phyloP scores from a whole-genome alignment of 257 asterid species.

The Solanum sejunctum region DNA sequence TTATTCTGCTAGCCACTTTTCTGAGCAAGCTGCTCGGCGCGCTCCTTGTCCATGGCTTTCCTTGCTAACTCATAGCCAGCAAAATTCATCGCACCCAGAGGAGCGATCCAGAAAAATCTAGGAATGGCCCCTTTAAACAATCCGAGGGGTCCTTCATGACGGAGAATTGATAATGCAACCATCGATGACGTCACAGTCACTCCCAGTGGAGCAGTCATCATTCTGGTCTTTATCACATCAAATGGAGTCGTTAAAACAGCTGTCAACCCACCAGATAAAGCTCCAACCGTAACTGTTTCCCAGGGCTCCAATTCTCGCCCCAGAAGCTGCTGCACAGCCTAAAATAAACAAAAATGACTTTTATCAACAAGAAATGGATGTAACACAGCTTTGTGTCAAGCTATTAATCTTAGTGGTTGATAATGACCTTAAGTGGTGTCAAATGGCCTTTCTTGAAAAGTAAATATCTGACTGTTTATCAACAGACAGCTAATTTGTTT shows the following conservation, averaged over 20 bases:
- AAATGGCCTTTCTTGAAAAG: not conserved
- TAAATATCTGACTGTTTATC: not conserved
- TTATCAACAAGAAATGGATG: not conserved
- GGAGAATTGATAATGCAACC: slow-evolving; percentile 45
- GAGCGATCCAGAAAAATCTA: slow-evolving; percentile 87
- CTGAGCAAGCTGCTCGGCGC: slow-evolving; percentile 17
- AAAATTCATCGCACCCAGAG: slow-evolving; percentile 86
- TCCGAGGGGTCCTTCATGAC: slow-evolving; percentile 60
- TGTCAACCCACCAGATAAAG: slow-evolving; percentile 71
- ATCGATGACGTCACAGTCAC: slow-evolving; percentile 28
- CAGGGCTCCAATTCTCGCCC: slow-evolving; percentile 67
- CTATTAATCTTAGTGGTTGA: not conserved
- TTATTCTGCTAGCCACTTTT: not conserved
- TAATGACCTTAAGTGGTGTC: not conserved
- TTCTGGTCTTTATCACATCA: slow-evolving; percentile 80
- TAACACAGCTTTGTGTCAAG: not conserved
- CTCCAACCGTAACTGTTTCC: slow-evolving; percentile 87
- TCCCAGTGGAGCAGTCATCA: slow-evolving; percentile 64
- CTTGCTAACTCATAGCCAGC: slow-evolving; percentile 79
- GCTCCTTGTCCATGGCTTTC: slow-evolving; percentile 70
- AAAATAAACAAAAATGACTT: not conserved
- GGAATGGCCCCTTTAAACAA: slow-evolving; percentile 82
- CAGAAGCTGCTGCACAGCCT: slow-evolving; percentile 51
- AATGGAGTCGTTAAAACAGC: slow-evolving; percentile 79
- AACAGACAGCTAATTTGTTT: not conserved